A percentile compares a stretch with the other conserved stretches of the same genome.
phyloP scores from a whole-genome alignment of 192 early-diverging fungal species.

The Linnemannia zychae region DNA sequence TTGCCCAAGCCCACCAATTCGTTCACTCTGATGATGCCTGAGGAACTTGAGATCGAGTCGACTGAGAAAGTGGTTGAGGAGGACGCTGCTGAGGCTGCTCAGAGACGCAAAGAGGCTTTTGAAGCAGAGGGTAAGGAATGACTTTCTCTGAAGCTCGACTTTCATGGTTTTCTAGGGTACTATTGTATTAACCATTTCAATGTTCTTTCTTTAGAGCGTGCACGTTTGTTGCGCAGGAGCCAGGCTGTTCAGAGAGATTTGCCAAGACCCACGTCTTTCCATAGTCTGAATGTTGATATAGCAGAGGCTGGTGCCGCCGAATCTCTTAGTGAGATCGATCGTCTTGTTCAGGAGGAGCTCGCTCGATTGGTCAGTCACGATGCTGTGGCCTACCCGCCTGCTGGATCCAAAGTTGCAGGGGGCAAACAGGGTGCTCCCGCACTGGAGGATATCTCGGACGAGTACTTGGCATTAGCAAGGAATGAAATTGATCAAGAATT shows the following conservation, averaged over 20 bases:
- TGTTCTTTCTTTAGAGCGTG: conserved; percentile 47
- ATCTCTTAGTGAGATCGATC: conserved; percentile 59
- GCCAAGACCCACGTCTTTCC: conserved; percentile 75
- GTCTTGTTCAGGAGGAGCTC: conserved; percentile 81
- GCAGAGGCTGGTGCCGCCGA: conserved; percentile 23
- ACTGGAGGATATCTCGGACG: conserved; percentile 69
- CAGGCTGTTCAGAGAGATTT: conserved; percentile 82
- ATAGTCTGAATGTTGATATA: conserved; percentile 17
- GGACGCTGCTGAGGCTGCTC: conserved; percentile 82
- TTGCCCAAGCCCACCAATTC: conserved; percentile 94
- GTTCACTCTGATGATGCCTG: conserved; percentile 91
- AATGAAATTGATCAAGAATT: conserved; percentile 53
- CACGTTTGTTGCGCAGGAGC: conserved; percentile 71
- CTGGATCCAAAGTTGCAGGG: conserved; percentile 68
- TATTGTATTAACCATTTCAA: background rate
- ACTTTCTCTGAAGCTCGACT: background rate
- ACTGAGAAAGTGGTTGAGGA: conserved; percentile 61
- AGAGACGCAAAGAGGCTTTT: conserved; percentile 60
- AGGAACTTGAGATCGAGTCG: conserved; percentile 61
- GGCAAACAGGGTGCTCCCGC: conserved; percentile 27
- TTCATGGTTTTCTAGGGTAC: background rate
- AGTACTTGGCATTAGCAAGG: conserved; percentile 69
- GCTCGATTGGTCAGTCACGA: conserved; percentile 78
- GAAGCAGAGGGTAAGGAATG: conserved; percentile 60
- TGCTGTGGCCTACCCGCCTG: conserved; percentile 76